Evolutionary conservation across 1,284 basidiomycete species (phyloP).

Genomic region (Singerocomus inundabilis): DNA sequence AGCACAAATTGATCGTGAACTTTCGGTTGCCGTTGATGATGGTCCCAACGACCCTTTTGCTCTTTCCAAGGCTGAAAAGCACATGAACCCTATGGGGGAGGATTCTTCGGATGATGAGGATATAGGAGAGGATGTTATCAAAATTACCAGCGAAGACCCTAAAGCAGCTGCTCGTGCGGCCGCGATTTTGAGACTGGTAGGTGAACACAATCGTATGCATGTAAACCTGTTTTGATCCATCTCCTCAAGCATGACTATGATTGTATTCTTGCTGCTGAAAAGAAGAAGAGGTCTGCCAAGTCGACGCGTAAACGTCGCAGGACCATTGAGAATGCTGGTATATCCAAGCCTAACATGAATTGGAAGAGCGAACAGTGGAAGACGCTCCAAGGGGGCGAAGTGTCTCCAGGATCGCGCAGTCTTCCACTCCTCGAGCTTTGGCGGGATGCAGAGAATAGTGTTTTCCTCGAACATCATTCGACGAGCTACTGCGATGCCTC

Average conservation of each 20-base stretch:
- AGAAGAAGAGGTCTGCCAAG: slow-evolving; percentile 18
- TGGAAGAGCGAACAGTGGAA: slow-evolving; percentile 13
- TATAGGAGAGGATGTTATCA: slow-evolving; percentile 49
- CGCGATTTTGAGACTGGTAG: slow-evolving; percentile 81
- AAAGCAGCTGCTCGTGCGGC: slow-evolving; percentile 84
- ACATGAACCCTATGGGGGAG: not conserved
- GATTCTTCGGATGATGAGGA: slow-evolving; percentile 29
- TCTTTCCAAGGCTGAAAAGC: not conserved
- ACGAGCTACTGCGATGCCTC: slow-evolving; percentile 18
- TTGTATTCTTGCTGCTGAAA: slow-evolving; percentile 59
- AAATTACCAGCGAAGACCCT: slow-evolving; percentile 80
- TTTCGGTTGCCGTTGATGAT: slow-evolving; percentile 34
- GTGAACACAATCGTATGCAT: slow-evolving; percentile 21
- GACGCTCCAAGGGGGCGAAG: slow-evolving; percentile 1
- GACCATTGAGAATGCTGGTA: slow-evolving; percentile 25
- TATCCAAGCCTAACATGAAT: slow-evolving; percentile 23
- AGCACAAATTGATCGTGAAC: slow-evolving; percentile 37
- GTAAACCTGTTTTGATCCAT: slow-evolving; percentile 1
- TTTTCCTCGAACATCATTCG: slow-evolving; percentile 30
- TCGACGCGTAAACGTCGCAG: slow-evolving; percentile 28
- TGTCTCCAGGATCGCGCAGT: slow-evolving; percentile 21
- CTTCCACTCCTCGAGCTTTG: slow-evolving; percentile 31
- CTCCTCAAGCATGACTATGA: slow-evolving; percentile 76
- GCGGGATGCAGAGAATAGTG: slow-evolving; percentile 27
- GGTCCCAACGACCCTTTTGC: slow-evolving; percentile 5